Base-by-base conservation (phyloP, 1,139 yeast species). In the Protomyces lactucae-debilis region DNA sequence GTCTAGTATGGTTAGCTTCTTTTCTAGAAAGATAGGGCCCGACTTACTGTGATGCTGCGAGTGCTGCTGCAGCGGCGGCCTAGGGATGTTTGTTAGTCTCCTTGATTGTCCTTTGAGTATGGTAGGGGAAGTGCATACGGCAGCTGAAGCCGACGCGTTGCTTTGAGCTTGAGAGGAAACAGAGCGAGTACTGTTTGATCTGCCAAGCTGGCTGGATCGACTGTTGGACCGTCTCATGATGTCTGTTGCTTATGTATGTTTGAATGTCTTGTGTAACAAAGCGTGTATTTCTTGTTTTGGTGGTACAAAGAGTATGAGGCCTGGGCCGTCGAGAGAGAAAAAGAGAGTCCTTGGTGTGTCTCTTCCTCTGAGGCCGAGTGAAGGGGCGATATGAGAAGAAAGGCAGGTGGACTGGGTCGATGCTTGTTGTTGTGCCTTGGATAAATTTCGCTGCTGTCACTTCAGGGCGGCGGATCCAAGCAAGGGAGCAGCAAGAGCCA, bases 31-130 rank as follows among this genome's bases (percentile, higher is more conserved):
- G n/a, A 28, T 12, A 4, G 14, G 8, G 18, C 18, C 35, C 18
- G 9, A 8, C 53, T 12, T 59, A 59, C 63, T 59, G 63, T 16
- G 63, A 55, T 32, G 43, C 46, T 6, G 57, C 57, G 9, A 59
- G 53, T 12, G 63, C 63, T n/a, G 63, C 53, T 8, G 63, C 56
- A n/a, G 63, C 63, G 52, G 63, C 63, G 37, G 63, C 63, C 63
- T 59, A 36, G 36, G 40, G 23, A 16, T 51, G 5, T 28, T 28
- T 28, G 32, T 28, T 28, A 28, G 32, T 28, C 8, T 28, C 32
- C 8, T 28, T 6, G 8, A 28, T 4, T 6, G 32, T 28, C 32
- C 32, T 28, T 28, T 28, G 8, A 28, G 32, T 28, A 4, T 25
- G 23, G 2, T 6, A 6, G 8, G 28, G 12, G 40, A 28, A 14